These are phyloP conservation scores for Nothopassalora personata DNA, from an alignment of 2,329 filamentous ascomycete species.

Conservation along the genomic window DNA sequence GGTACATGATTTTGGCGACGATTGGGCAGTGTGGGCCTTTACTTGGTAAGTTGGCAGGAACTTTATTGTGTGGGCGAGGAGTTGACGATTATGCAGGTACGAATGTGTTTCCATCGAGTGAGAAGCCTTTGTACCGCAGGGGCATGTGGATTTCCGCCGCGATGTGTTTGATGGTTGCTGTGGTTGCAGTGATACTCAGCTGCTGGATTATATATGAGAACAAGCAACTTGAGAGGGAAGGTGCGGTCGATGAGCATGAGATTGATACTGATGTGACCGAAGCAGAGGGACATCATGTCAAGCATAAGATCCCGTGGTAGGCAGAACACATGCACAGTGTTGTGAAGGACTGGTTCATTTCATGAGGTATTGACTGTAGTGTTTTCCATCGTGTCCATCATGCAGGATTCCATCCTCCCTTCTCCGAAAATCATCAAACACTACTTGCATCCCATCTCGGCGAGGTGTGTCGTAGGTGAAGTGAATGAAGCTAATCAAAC, in stretches of 20 bases:
- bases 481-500: constrained; percentile 2
- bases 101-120: constrained; percentile 53
- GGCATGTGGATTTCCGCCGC: constrained; percentile 57
- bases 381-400: neutral
- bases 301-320: constrained; percentile 11
- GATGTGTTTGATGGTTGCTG: constrained; percentile 56
- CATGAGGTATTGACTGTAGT: constrained; percentile 1
- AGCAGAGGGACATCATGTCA: constrained; percentile 15
- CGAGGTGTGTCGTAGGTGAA: neutral
- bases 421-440: neutral
- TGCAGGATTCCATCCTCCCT: neutral
- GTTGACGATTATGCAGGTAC: constrained; percentile 43
- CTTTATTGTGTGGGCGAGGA: too few relatives aligned
- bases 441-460: neutral
- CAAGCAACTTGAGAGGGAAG: constrained; percentile 49
- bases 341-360: neutral
- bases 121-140: constrained; percentile 46
- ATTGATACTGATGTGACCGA: constrained; percentile 10
- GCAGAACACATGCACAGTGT: neutral
- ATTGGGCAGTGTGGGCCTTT: constrained; percentile 64
- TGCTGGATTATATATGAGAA: constrained; percentile 57
- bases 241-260: constrained; percentile 23
- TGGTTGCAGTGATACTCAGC: constrained; percentile 51
- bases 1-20: constrained; percentile 35
- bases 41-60: constrained; percentile 43